phyloP scores from a whole-genome alignment of 257 asterid genomes.

The Scutellaria barbata region DNA sequence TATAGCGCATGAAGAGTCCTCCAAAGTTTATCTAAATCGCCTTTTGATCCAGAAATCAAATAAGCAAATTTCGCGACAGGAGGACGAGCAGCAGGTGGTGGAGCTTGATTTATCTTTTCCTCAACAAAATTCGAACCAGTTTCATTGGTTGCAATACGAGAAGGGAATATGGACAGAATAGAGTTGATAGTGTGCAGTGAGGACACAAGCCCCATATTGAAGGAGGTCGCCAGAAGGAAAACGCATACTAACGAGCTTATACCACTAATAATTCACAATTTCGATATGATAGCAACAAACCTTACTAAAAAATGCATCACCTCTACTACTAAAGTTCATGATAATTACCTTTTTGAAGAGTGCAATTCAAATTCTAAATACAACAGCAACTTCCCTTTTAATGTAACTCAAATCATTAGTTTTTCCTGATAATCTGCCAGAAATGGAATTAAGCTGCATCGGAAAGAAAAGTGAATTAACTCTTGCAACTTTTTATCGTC shows the following conservation, averaged over 20 bases:
- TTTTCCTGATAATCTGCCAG: no score
- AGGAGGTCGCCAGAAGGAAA: conserved; percentile 68
- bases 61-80: conserved; percentile 82
- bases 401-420: no score
- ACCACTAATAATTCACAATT: no score
- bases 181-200: conserved; percentile 63
- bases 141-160: conserved; percentile 44
- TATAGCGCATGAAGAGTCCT: conserved; percentile 79
- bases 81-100: conserved; percentile 60
- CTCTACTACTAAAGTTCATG: no score
- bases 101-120: conserved; percentile 44
- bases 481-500: no score
- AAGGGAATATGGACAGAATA: conserved; percentile 57
- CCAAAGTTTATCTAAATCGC: conserved; percentile 88
- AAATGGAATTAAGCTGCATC: no score
- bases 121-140: conserved; percentile 53
- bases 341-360: no score
- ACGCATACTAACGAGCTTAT: conserved; percentile 60
- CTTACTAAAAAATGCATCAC: no score
- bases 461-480: no score
- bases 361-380: no score
- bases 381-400: no score
- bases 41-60: conserved; percentile 81
- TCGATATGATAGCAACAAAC: no score
- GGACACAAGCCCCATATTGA: conserved; percentile 70